A percentile compares a stretch with the other conserved stretches of the same genome.
Evolutionary conservation across 2,329 filamentous ascomycete genomes (phyloP).

Genomic region (Penicillium fuscoglaucum): DNA sequence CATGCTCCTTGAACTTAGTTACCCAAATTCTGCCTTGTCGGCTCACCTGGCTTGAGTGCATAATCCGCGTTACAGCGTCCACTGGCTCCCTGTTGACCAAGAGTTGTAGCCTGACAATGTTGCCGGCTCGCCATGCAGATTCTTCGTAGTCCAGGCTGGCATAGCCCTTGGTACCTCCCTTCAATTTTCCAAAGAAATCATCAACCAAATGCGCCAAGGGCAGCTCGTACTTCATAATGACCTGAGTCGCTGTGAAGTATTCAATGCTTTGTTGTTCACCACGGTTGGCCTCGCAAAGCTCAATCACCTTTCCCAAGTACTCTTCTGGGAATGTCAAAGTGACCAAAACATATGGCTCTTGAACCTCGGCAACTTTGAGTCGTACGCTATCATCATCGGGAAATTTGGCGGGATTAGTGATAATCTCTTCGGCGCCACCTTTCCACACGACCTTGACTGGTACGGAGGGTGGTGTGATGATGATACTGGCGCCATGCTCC

Average conservation of each 20-base stretch:
- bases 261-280: constrained; percentile 84
- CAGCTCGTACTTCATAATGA: constrained; percentile 89
- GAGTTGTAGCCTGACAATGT: constrained; percentile 84
- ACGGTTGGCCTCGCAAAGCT: constrained; percentile 86
- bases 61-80: constrained; percentile 87
- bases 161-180: constrained; percentile 91
- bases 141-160: constrained; percentile 97
- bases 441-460: constrained; percentile 82
- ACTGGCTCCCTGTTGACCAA: constrained; percentile 92
- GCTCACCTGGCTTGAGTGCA: constrained; percentile 79
- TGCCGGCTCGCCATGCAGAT: constrained; percentile 77
- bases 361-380: constrained; percentile 60
- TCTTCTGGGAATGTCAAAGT: constrained; percentile 92
- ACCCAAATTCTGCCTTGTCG: constrained; percentile 85
- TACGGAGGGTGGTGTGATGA: constrained; percentile 94
- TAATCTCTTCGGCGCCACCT: constrained; percentile 73
- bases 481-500: constrained; percentile 91
- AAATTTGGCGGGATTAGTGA: constrained; percentile 85
- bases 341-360: constrained; percentile 74
- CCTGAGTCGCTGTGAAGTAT: constrained; percentile 88
- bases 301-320: constrained; percentile 90
- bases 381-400: constrained; percentile 67
- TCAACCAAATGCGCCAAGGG: constrained; percentile 89
- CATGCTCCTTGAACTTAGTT: constrained; percentile 93
- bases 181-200: constrained; percentile 95